Evolutionary conservation across 306 rosid genomes (phyloP), one percentile per base, ranked within the genome.

Genomic region (Dryas alaskensis): DNA sequence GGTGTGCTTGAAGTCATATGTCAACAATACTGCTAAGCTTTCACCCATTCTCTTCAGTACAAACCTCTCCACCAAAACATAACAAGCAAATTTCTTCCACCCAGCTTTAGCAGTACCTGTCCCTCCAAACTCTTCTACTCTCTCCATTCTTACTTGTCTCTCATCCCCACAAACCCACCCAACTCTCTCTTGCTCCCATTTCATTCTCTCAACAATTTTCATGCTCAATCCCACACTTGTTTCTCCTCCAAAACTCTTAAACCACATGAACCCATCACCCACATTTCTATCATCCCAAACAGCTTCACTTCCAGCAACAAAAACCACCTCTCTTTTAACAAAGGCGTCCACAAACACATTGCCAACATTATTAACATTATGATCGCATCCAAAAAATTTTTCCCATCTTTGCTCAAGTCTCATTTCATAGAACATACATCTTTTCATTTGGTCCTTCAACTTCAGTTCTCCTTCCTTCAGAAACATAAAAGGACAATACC

Each of bases 321-420:
- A 69, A 44, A 79, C 89, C 72, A 48, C 77, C 74, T 88, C 86
- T 58, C 65, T 81, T 19, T 79, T 64, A 66, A 92, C 86, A 62
- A 55, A 66, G 52, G 61, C 87, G 77, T 89, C 86, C 75, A 92
- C 88, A 65, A 44, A 40, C 69, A n/a, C 74, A 70, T 22, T 48
- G 14, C 62, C 47, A 88, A 22, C 79, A 6, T 17, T 73, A 10
- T 79, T 82, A 14, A 77, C 80, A 13, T 76, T 79, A 22, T 74
- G 37, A 31, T 31, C 37, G 37, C 37, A 31, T 31, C 37, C 69
- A 59, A 82, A 88, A 2, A 92, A 43, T 70, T 54, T 73, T 11
- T 88, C 89, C 94, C 94, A 92, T 14, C 76, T 81, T 47, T 90
- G 91, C 79, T 90, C 87, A 1, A 92, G 85, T 44, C 88, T 90